phyloP scores from a whole-genome alignment of 495 filamentous ascomycete species.

The Tuber magnatum region DNA sequence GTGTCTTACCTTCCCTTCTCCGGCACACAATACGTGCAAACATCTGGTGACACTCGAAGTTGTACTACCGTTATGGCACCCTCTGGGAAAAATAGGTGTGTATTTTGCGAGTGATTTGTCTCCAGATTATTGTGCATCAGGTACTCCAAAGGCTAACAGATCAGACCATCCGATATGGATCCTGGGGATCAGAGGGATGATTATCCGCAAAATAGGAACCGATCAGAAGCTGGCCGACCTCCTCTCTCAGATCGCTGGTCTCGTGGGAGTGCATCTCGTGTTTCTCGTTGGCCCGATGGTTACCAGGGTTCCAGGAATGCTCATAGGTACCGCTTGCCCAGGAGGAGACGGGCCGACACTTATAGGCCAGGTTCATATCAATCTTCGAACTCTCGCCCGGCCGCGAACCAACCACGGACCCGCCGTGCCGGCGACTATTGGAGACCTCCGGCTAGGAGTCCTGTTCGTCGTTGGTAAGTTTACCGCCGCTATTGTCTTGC shows the following conservation, averaged over 20 bases:
- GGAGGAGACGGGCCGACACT: neutral
- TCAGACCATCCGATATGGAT: neutral
- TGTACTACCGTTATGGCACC: neutral
- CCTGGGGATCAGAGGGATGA: neutral
- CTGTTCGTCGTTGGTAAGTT: neutral
- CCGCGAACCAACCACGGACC: neutral
- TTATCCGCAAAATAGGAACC: neutral
- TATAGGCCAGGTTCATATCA: neutral
- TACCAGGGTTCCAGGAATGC: neutral
- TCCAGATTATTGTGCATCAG: too few relatives aligned
- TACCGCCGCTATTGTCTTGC: neutral
- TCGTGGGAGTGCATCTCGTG: neutral
- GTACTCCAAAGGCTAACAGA: neutral
- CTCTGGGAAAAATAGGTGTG: neutral
- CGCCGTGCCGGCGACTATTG: too few relatives aligned
- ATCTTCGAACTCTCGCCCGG: neutral
- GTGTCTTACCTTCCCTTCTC: neutral
- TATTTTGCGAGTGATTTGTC: neutral
- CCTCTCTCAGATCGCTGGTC: too few relatives aligned
- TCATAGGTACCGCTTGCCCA: neutral
- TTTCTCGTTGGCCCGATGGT: too few relatives aligned
- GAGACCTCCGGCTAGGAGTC: neutral
- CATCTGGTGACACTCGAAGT: neutral
- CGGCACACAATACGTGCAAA: neutral
- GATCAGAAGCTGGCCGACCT: neutral